Conservation (phyloP, 192 early-diverging fungal genomes). For the Coemansia pectinata region DNA sequence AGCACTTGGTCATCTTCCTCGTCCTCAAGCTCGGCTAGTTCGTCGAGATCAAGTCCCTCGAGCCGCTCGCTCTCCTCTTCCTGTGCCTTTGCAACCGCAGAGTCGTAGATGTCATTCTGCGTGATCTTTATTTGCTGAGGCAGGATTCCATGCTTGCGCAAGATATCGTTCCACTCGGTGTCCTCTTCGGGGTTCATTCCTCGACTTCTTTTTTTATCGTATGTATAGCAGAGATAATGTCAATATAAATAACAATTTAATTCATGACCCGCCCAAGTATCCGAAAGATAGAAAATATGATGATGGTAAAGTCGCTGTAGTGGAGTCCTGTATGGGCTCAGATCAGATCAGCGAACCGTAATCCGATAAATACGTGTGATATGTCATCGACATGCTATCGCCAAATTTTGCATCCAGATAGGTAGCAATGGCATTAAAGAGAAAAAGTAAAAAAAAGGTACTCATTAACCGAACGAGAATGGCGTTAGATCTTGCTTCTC, state of each 20-base stretch:
- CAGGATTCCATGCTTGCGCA: constrained; percentile 89
- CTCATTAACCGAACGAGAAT: too few species aligned
- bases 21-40: constrained; percentile 92
- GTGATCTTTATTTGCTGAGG: constrained; percentile 69
- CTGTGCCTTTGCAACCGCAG: constrained; percentile 52
- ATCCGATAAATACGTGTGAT: not conserved
- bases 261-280: too few species aligned
- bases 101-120: constrained; percentile 56
- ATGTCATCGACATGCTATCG: not conserved
- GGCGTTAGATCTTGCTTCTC: too few species aligned
- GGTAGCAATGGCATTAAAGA: too few species aligned
- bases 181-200: constrained; percentile 64
- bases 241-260: not conserved
- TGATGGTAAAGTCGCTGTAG: not conserved
- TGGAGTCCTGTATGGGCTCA: not conserved
- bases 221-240: not conserved
- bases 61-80: constrained; percentile 64
- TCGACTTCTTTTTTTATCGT: not conserved
- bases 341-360: not conserved
- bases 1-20: constrained; percentile 87
- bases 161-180: constrained; percentile 92
- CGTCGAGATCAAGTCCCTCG: constrained; percentile 76
- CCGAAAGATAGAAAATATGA: too few species aligned
- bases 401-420: not conserved
- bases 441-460: too few species aligned